Percentiles rank a stretch among this genome's conserved stretches.
These are phyloP conservation scores for Theileria orientalis DNA, from an alignment of 169 alveolate genomes.

Conservation along the genomic window DNA sequence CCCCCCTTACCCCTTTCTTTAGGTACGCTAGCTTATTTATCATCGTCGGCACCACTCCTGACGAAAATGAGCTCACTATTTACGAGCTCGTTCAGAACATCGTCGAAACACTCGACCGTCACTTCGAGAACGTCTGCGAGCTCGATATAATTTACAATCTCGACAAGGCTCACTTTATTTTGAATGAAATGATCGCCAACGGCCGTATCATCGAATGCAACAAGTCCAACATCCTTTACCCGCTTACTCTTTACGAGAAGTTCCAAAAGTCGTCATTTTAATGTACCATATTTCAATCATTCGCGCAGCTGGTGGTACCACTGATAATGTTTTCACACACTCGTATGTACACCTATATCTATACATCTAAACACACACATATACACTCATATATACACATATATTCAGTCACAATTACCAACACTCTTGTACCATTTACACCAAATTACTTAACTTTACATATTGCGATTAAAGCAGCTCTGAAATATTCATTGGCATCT, in stretches of 20 bases:
- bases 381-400: not conserved
- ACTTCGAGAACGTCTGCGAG: slow-evolving; percentile 93
- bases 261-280: slow-evolving; percentile 9
- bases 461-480: slow-evolving; percentile 52
- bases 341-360: not conserved
- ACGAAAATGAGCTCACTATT: slow-evolving; percentile 92
- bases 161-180: slow-evolving; percentile 97
- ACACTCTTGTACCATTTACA: no score
- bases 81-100: slow-evolving; percentile 96
- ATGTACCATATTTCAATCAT: slow-evolving; percentile 28
- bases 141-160: slow-evolving; percentile 95
- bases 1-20: slow-evolving; percentile 47
- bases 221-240: slow-evolving; percentile 82
- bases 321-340: not conserved
- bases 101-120: slow-evolving; percentile 96
- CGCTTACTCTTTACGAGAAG: slow-evolving; percentile 30
- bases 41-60: slow-evolving; percentile 86
- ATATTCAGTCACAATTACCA: no score
- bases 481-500: slow-evolving; percentile 93
- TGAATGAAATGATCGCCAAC: slow-evolving; percentile 95
- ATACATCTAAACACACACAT: not conserved
- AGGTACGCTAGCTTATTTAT: slow-evolving; percentile 97
- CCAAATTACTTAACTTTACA: no score
- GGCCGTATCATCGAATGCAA: slow-evolving; percentile 92
- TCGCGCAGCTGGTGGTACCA: not conserved